Conservation (phyloP, 208 protist genomes). For the Wallacemonas rigidus region DNA sequence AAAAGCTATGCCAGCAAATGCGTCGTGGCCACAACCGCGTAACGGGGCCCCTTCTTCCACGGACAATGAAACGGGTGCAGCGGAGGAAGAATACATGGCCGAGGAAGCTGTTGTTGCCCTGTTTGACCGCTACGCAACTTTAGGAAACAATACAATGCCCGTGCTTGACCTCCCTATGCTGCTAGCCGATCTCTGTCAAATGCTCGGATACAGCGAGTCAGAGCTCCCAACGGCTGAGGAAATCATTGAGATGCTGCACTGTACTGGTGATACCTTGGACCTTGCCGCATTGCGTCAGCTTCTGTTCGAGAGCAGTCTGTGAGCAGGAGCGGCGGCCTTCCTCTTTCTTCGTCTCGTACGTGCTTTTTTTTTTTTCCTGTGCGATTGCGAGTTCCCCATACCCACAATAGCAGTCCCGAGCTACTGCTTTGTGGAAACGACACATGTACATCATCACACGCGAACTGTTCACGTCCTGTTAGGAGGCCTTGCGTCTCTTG, state of each 20-base stretch:
- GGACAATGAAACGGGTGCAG: background rate
- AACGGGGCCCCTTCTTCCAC: background rate
- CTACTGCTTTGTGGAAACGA: too few species aligned
- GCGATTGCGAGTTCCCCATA: too few species aligned
- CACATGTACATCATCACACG: too few species aligned
- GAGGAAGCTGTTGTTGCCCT: conserved; percentile 52
- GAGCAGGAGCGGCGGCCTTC: background rate
- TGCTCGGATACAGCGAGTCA: conserved; percentile 46
- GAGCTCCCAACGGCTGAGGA: conserved; percentile 57
- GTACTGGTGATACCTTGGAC: conserved; percentile 56
- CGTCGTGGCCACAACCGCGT: background rate
- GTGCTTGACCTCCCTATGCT: conserved; percentile 49
- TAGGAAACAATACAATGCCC: conserved; percentile 45
- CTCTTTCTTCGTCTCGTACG: background rate
- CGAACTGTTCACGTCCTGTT: too few species aligned
- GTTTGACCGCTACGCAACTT: conserved; percentile 59
- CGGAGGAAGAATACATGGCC: conserved; percentile 21
- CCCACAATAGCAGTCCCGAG: too few species aligned
- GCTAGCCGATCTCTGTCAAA: conserved; percentile 52
- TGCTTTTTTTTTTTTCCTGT: background rate
- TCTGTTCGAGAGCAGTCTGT: conserved; percentile 45
- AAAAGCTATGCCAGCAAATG: background rate
- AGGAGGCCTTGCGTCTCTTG: too few species aligned
- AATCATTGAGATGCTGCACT: conserved; percentile 45
- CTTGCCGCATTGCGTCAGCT: conserved; percentile 69